These are phyloP conservation scores for Coniochaeta hoffmannii DNA, from an alignment of 2,329 filamentous ascomycete species.

Conservation along the genomic window DNA sequence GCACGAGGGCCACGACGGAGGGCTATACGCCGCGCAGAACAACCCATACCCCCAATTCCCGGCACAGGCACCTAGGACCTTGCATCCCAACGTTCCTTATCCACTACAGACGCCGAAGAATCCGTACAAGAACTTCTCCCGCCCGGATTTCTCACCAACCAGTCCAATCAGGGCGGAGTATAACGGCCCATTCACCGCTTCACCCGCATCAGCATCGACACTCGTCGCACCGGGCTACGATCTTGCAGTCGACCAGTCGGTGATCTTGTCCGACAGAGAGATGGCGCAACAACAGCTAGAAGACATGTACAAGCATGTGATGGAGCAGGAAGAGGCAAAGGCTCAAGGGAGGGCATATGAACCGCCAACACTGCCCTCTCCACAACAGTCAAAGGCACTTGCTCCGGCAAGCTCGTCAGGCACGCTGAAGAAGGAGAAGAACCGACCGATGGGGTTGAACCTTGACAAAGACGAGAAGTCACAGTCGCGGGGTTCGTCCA, in stretches of 20 bases:
- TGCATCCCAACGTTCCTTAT: conserved; percentile 5
- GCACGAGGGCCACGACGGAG: conserved; percentile 2
- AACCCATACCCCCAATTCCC: not conserved
- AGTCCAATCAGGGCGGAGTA: conserved; percentile 29
- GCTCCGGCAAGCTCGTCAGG: conserved; percentile 14
- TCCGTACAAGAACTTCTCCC: conserved; percentile 41
- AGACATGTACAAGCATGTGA: conserved; percentile 82
- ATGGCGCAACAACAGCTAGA: conserved; percentile 80
- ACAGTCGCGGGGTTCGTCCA: conserved; percentile 50
- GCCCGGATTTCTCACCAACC: conserved; percentile 27
- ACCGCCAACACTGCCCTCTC: conserved; percentile 27
- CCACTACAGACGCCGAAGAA: conserved; percentile 24
- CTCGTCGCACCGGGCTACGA: conserved; percentile 51
- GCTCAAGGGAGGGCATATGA: conserved; percentile 45
- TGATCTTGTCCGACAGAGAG: conserved; percentile 66
- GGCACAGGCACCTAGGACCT: not conserved
- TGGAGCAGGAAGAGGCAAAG: conserved; percentile 76
- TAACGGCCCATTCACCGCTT: conserved; percentile 16
- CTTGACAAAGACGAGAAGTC: conserved; percentile 40
- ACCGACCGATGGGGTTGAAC: conserved; percentile 43
- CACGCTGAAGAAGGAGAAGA: conserved; percentile 33
- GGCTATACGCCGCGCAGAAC: not conserved
- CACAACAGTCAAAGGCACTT: conserved; percentile 13
- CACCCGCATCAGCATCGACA: conserved; percentile 40
- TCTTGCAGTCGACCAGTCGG: conserved; percentile 65